Evolutionary conservation across 1,139 yeast genomes (phyloP).

Genomic region (Blastobotrys arbuscula): DNA sequence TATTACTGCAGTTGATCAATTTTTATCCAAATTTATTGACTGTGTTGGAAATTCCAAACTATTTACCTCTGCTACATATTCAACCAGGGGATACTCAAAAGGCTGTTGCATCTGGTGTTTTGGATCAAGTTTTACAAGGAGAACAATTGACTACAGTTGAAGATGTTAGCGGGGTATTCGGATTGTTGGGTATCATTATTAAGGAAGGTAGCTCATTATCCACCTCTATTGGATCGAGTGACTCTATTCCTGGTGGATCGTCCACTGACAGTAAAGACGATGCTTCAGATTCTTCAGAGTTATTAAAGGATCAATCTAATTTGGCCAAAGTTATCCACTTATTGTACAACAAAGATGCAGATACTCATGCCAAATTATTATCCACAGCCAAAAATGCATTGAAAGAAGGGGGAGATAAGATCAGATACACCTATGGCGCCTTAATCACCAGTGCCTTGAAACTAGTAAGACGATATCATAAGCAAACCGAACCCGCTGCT

Average conservation of each 20-base stretch:
- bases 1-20: constrained; percentile 55
- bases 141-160: constrained; percentile 28
- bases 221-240: constrained; percentile 8
- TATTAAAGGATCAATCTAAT: constrained; percentile 54
- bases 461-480: constrained; percentile 47
- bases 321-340: constrained; percentile 67
- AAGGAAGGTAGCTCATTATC: constrained; percentile 22
- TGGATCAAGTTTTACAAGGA: constrained; percentile 30
- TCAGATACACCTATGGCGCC: constrained; percentile 69
- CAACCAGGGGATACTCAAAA: constrained; percentile 37
- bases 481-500: constrained; percentile 25
- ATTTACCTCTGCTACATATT: constrained; percentile 33
- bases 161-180: constrained; percentile 37
- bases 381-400: constrained; percentile 51
- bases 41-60: constrained; percentile 34
- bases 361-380: constrained; percentile 51
- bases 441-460: constrained; percentile 56
- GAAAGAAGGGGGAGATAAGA: constrained; percentile 48
- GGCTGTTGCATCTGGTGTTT: constrained; percentile 34
- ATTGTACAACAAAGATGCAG: constrained; percentile 46
- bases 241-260: constrained; percentile 21
- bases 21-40: constrained; percentile 34
- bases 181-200: constrained; percentile 36
- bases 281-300: constrained; percentile 18
- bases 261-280: constrained; percentile 10